A percentile compares a stretch with the other conserved stretches of the same genome.
Conservation (phyloP, 805 yeast genomes). For the Maudiozyma saulgeensis region DNA sequence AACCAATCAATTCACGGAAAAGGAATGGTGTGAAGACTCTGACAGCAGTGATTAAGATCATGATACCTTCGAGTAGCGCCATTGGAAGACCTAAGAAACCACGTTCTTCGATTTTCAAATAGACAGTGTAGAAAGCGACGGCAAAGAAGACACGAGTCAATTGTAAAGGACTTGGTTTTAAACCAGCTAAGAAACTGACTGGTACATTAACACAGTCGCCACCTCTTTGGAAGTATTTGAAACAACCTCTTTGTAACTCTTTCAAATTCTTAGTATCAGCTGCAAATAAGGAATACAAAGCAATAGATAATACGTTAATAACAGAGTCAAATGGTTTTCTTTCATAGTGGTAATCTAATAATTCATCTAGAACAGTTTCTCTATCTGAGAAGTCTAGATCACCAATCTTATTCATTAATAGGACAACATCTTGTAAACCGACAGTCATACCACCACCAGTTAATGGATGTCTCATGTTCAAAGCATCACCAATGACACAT, state of each 20-base stretch:
- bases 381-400: slow-evolving; percentile 44
- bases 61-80: slow-evolving; percentile 60
- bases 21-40: slow-evolving; percentile 74
- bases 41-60: slow-evolving; percentile 63
- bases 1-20: slow-evolving; percentile 38
- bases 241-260: slow-evolving; percentile 80
- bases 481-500: slow-evolving; percentile 81
- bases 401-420: slow-evolving; percentile 42
- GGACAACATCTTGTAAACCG: slow-evolving; percentile 75
- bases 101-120: slow-evolving; percentile 51
- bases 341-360: slow-evolving; percentile 61
- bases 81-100: slow-evolving; percentile 62
- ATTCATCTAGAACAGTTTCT: slow-evolving; percentile 43
- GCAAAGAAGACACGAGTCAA: slow-evolving; percentile 80
- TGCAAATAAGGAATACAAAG: slow-evolving; percentile 81
- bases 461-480: slow-evolving; percentile 95
- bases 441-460: slow-evolving; percentile 99
- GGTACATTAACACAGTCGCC: slow-evolving; percentile 76
- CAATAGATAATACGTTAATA: slow-evolving; percentile 81
- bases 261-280: slow-evolving; percentile 62
- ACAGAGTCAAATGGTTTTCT: slow-evolving; percentile 77
- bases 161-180: slow-evolving; percentile 62
- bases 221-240: slow-evolving; percentile 74
- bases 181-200: slow-evolving; percentile 73
- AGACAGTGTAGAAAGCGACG: slow-evolving; percentile 80